Conservation (phyloP, 2,329 filamentous ascomycete genomes). For the Arthrobotrys pseudoclavata region DNA sequence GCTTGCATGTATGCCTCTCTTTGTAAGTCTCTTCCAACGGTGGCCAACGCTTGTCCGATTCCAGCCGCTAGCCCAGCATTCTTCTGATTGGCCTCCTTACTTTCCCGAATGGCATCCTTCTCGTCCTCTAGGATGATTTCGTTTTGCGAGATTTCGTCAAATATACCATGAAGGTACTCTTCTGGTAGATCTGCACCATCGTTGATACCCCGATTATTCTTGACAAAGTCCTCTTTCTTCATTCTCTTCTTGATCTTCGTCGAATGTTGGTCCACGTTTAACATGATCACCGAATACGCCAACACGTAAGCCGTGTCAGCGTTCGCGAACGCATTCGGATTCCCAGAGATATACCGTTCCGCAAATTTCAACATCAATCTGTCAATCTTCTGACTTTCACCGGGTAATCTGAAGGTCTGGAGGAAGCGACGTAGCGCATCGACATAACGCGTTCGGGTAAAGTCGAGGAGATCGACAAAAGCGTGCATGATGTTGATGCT, state of each 20-base stretch:
- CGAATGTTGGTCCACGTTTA: conserved; percentile 97
- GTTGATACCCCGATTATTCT: conserved; percentile 98
- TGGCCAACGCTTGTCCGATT: conserved; percentile 89
- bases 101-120: conserved; percentile 77
- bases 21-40: conserved; percentile 90
- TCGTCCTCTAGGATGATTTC: conserved; percentile 97
- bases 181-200: conserved; percentile 93
- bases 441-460: conserved; percentile 89
- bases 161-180: conserved; percentile 90
- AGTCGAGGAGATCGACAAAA: conserved; percentile 96
- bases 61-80: conserved; percentile 80
- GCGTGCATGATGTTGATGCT: conserved; percentile 99
- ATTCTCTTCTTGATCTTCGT: conserved; percentile 85
- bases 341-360: conserved; percentile 92
- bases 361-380: conserved; percentile 99
- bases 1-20: conserved; percentile 94
- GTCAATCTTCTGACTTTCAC: conserved; percentile 98
- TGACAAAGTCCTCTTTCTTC: conserved; percentile 98
- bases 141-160: conserved; percentile 88
- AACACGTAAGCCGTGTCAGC: conserved; percentile 97
- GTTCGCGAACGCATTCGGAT: conserved; percentile 97
- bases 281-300: conserved; percentile 94
- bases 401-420: conserved; percentile 92
- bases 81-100: conserved; percentile 75
- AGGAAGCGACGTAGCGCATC: conserved; percentile 91